These are phyloP conservation scores for Arthrobotrys megalospora DNA, from an alignment of 2,329 filamentous ascomycete species.

Conservation along the genomic window DNA sequence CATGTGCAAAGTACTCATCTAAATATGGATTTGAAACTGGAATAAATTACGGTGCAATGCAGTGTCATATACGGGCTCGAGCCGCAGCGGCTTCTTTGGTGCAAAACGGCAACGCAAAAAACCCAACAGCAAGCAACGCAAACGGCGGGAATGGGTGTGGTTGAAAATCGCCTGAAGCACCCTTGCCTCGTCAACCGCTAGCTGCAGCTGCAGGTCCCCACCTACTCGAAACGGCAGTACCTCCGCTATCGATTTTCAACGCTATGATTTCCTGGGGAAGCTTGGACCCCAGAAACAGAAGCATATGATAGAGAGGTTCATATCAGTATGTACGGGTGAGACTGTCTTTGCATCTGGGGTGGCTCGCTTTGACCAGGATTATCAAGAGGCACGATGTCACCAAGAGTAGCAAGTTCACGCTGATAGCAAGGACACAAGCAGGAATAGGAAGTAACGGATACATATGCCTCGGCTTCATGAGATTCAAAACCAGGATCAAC, in stretches of 20 bases:
- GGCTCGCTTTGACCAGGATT: constrained; percentile 18
- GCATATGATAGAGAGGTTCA: constrained; percentile 44
- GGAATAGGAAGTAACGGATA: constrained; percentile 55
- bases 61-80: neutral
- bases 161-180: constrained; percentile 28
- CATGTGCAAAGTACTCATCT: constrained; percentile 36
- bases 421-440: constrained; percentile 24
- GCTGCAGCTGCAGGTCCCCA: constrained; percentile 47
- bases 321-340: constrained; percentile 16
- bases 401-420: constrained; percentile 49
- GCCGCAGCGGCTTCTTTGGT: neutral
- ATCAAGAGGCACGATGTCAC: constrained; percentile 48
- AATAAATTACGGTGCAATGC: constrained; percentile 18
- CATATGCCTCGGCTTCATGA: constrained; percentile 60
- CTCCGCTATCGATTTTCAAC: constrained; percentile 50
- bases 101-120: constrained; percentile 48
- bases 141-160: constrained; percentile 30
- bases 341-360: constrained; percentile 15
- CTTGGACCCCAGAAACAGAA: constrained; percentile 28
- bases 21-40: neutral
- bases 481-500: constrained; percentile 28
- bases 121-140: constrained; percentile 51
- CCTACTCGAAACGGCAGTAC: constrained; percentile 56
- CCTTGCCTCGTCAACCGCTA: constrained; percentile 31
- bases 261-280: constrained; percentile 46